Conservation (phyloP, 345 rosid genomes). For the Punica granatum region DNA sequence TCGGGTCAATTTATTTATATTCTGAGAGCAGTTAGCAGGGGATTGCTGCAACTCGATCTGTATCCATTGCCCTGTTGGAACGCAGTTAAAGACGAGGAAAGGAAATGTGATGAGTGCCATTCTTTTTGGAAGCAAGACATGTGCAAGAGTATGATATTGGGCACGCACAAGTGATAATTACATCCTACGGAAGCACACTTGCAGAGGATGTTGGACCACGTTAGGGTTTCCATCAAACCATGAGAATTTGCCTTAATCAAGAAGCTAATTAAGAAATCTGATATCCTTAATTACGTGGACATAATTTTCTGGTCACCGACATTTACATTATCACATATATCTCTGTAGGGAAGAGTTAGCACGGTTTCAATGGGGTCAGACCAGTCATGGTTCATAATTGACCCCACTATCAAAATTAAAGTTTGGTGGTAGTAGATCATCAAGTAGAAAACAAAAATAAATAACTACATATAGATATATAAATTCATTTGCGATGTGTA, state of each 20-base stretch:
- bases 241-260: constrained; percentile 4
- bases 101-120: not conserved
- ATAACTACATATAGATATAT: too few species aligned
- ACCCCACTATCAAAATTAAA: not conserved
- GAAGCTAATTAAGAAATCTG: not conserved
- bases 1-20: not conserved
- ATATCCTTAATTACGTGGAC: too few species aligned
- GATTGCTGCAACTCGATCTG: not conserved
- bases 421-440: too few species aligned
- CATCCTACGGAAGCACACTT: not conserved
- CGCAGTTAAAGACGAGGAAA: not conserved
- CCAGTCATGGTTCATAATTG: not conserved
- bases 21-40: not conserved
- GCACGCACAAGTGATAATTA: constrained; percentile 8
- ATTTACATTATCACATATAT: not conserved
- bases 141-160: constrained; percentile 19
- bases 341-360: too few species aligned
- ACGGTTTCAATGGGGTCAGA: not conserved
- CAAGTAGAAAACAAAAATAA: too few species aligned
- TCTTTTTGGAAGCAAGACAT: constrained; percentile 14
- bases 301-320: not conserved
- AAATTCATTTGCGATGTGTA: too few species aligned
- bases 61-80: not conserved
- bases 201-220: constrained; percentile 24
- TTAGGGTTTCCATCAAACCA: not conserved